Base-by-base conservation (phyloP, 495 filamentous ascomycete genomes). In the Penicillium egyptiacum region DNA sequence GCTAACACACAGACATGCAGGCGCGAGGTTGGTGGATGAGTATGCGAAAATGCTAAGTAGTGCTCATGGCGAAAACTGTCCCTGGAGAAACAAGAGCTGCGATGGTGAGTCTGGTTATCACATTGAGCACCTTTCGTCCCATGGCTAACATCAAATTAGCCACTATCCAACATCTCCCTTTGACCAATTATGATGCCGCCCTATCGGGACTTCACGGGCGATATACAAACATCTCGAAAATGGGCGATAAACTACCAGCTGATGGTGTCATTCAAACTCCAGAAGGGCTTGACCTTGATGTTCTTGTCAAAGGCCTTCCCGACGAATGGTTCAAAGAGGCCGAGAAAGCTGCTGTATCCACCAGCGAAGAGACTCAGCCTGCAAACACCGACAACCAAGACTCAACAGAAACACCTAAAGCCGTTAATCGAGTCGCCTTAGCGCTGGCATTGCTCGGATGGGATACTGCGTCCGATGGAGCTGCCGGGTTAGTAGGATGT, bases 81-180 rank as follows among this genome's bases (percentile, higher is more conserved):
- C 91, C 12, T 98, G 95, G 95, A 80, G 88, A 60, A 87, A 82
- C 72, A 85, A 82, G 52, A 89, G 90, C 16, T 95, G 91, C 68
- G 90, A 93, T 74, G 89, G 89, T 93, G 73, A 55, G 79, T 64
- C 19, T 46, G 42, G 16, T 1, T 20, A 16, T 47, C 3, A 30
- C 7, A 14, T 6, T 28, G 2, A 30, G 5, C 16, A 19, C 20
- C 4, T 25, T 33, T 53, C 26, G 30, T 9, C 41, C 19, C 1
- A 23, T 20, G 19, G 41, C 59, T 73, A 35, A 70, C 52, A 11
- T 7, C 30, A 0, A 23, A 25, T 10, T 56, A 80, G 77, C 73
- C 47, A 84, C 72, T n/a, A 80, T 79, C 12, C 79, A 83, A 52
- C 81, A 80, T 59, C 65, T 85, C 19, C 70, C 86, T 8, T 69